Evolutionary conservation across 2,329 filamentous ascomycete species (phyloP).

Genomic region (Penicillium nordicum): DNA sequence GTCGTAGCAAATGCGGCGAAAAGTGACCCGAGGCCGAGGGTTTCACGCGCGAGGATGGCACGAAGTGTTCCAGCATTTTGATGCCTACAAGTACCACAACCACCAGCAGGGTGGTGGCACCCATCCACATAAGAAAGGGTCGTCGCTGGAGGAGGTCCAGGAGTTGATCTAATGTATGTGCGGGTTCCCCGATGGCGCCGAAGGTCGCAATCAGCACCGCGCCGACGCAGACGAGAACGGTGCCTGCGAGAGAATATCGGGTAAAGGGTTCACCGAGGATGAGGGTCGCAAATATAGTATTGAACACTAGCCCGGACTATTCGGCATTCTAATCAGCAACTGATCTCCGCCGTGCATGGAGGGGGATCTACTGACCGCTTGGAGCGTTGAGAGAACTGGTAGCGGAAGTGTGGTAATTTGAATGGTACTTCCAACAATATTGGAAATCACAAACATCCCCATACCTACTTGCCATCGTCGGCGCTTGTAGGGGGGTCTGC

Average conservation of each 20-base stretch:
- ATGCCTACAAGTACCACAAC: slow-evolving; percentile 62
- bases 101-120: slow-evolving; percentile 71
- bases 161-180: slow-evolving; percentile 80
- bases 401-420: slow-evolving; percentile 95
- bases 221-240: slow-evolving; percentile 78
- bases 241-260: slow-evolving; percentile 85
- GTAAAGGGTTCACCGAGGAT: slow-evolving; percentile 94
- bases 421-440: slow-evolving; percentile 90
- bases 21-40: slow-evolving; percentile 45
- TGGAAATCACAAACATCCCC: slow-evolving; percentile 94
- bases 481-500: slow-evolving; percentile 82
- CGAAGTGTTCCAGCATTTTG: slow-evolving; percentile 40
- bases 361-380: slow-evolving; percentile 58
- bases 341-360: slow-evolving; percentile 1
- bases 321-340: slow-evolving; percentile 9
- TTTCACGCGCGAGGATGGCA: slow-evolving; percentile 34
- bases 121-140: slow-evolving; percentile 86
- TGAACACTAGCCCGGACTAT: slow-evolving; percentile 88
- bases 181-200: slow-evolving; percentile 88
- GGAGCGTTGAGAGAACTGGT: slow-evolving; percentile 88
- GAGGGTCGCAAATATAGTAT: slow-evolving; percentile 92
- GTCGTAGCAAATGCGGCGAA: slow-evolving; percentile 33
- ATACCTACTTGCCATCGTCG: slow-evolving; percentile 92
- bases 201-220: slow-evolving; percentile 92
- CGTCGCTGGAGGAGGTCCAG: slow-evolving; percentile 68